Percentiles rank a stretch among this genome's conserved stretches.
phyloP scores from a whole-genome alignment of 306 rosid genomes.

The Adenanthera pavonina region DNA sequence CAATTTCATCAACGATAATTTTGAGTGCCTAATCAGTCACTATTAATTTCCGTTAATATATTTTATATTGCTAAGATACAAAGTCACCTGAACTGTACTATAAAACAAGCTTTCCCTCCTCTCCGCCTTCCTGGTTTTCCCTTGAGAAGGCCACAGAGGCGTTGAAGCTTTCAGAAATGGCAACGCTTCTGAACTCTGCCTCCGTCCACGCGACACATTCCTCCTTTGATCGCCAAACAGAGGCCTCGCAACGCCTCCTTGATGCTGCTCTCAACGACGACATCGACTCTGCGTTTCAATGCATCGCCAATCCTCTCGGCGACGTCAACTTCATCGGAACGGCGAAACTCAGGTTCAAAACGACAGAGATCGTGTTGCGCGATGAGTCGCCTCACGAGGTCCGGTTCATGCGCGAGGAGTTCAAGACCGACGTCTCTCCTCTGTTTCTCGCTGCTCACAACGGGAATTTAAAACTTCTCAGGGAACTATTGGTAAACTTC shows the following conservation, averaged over 20 bases:
- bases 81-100: not conserved
- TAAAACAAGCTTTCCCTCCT: slow-evolving; percentile 22
- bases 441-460: slow-evolving; percentile 65
- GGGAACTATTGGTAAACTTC: slow-evolving; percentile 56
- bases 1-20: too few relatives aligned
- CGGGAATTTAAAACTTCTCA: slow-evolving; percentile 54
- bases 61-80: too few relatives aligned
- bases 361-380: slow-evolving; percentile 54
- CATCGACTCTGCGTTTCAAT: slow-evolving; percentile 37
- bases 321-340: slow-evolving; percentile 74
- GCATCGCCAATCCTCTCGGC: slow-evolving; percentile 43
- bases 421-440: slow-evolving; percentile 65
- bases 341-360: slow-evolving; percentile 56
- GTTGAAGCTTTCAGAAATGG: slow-evolving; percentile 27
- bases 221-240: slow-evolving; percentile 51
- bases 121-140: not conserved
- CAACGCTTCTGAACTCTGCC: slow-evolving; percentile 43
- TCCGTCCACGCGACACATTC: slow-evolving; percentile 41
- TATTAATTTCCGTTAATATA: too few relatives aligned
- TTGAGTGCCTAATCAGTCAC: too few relatives aligned
- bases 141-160: not conserved
- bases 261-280: slow-evolving; percentile 52
- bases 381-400: slow-evolving; percentile 64
- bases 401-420: slow-evolving; percentile 55
- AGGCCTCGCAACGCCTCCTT: slow-evolving; percentile 56